Conservation (phyloP, 1,139 yeast species). For the Candida neerlandica region DNA sequence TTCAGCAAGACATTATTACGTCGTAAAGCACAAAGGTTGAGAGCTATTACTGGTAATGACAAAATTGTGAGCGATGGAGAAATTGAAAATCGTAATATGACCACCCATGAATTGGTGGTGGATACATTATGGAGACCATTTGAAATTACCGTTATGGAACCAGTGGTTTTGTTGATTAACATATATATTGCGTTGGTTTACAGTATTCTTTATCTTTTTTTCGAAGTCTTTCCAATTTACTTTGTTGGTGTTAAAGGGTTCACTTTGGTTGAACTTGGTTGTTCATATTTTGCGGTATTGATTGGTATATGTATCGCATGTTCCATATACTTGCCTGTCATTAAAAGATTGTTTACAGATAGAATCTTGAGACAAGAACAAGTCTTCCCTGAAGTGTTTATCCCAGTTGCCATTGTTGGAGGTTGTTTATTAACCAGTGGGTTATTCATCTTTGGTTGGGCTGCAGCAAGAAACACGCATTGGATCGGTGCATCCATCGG, state of each 20-base stretch:
- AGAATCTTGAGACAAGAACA: slow-evolving; percentile 36
- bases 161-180: slow-evolving; percentile 34
- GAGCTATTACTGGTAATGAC: slow-evolving; percentile 46
- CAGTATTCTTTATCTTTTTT: slow-evolving; percentile 35
- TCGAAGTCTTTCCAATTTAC: slow-evolving; percentile 38
- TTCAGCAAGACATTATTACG: slow-evolving; percentile 45
- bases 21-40: slow-evolving; percentile 48
- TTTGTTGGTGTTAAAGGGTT: slow-evolving; percentile 26
- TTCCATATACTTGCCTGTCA: slow-evolving; percentile 22
- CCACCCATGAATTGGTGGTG: slow-evolving; percentile 20
- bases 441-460: slow-evolving; percentile 37
- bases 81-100: slow-evolving; percentile 38
- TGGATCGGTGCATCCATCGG: slow-evolving; percentile 40
- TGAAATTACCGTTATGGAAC: slow-evolving; percentile 33
- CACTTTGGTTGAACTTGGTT: slow-evolving; percentile 29
- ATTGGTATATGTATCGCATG: slow-evolving; percentile 26
- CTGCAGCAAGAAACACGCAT: slow-evolving; percentile 28
- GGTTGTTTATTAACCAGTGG: slow-evolving; percentile 33
- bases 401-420: slow-evolving; percentile 50
- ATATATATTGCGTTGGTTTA: slow-evolving; percentile 34
- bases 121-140: slow-evolving; percentile 35
- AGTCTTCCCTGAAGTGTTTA: slow-evolving; percentile 61
- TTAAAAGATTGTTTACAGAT: slow-evolving; percentile 24
- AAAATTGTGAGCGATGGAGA: slow-evolving; percentile 45
- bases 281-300: slow-evolving; percentile 24